A percentile compares a stretch with the other conserved stretches of the same genome.
Evolutionary conservation across 306 rosid genomes (phyloP).

Genomic region (Ormosia semicastrata): DNA sequence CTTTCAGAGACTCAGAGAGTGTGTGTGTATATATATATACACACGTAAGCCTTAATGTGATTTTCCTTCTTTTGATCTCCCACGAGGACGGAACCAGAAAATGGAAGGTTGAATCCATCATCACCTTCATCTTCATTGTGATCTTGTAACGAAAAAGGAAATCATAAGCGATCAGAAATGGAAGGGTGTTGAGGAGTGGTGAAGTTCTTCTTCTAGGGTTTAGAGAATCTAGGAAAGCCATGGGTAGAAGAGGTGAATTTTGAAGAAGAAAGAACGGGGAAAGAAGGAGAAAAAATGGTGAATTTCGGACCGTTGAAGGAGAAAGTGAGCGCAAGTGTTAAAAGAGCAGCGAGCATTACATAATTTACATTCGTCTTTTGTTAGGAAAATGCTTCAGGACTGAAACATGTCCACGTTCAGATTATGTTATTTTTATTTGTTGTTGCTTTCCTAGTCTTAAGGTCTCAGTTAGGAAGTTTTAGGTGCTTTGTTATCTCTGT

Average conservation of each 20-base stretch:
- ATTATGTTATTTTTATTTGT: no score
- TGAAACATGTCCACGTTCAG: no score
- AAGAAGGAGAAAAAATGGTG: conserved; percentile 28
- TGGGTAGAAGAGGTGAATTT: conserved; percentile 11
- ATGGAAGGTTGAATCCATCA: conserved; percentile 50
- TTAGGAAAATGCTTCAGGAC: no score
- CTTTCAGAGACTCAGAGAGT: no score
- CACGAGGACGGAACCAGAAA: conserved; percentile 70
- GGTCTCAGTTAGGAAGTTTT: no score
- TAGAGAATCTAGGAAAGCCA: conserved; percentile 43
- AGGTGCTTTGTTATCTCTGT: no score
- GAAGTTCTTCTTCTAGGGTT: conserved; percentile 35
- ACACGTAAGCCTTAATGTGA: background rate
- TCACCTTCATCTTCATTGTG: conserved; percentile 17
- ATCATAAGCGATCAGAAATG: conserved; percentile 4
- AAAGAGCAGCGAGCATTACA: background rate
- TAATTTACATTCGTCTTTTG: no score
- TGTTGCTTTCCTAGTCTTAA: no score
- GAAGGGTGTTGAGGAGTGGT: background rate
- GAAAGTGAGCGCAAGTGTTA: background rate
- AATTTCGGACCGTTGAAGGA: conserved; percentile 67
- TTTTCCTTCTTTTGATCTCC: conserved; percentile 54
- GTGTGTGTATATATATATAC: no score
- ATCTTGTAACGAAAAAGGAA: background rate
- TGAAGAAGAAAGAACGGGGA: background rate